phyloP scores from a whole-genome alignment of 495 filamentous ascomycete species.

The Oidiodendron maius region DNA sequence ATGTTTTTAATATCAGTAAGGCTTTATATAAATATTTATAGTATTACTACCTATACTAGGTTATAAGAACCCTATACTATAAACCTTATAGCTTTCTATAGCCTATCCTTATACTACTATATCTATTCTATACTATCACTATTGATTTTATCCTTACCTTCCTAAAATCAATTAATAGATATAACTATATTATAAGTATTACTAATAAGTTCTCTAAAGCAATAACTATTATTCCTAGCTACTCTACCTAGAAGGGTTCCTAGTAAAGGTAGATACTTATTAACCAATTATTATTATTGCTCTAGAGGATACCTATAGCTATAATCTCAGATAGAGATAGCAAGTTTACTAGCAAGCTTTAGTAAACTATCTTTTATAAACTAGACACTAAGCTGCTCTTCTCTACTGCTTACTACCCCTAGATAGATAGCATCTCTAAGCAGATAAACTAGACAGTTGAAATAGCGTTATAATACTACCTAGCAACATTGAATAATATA shows the following conservation, averaged over 20 bases:
- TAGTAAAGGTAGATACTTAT: neutral
- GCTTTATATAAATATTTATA: neutral
- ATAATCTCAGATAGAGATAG: neutral
- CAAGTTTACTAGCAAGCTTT: neutral
- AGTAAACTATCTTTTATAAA: neutral
- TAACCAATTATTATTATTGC: neutral
- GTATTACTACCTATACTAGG: no score
- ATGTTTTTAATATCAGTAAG: neutral
- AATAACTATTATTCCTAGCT: neutral
- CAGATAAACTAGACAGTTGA: neutral
- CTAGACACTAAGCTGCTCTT: no score
- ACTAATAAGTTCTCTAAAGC: no score
- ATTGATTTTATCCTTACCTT: neutral
- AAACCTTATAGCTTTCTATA: no score
- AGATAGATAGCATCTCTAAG: neutral
- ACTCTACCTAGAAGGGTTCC: neutral
- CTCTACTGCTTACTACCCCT: no score
- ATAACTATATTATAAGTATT: no score
- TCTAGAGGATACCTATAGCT: neutral
- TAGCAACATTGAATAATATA: neutral
- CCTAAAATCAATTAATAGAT: no score
- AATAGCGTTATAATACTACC: neutral
- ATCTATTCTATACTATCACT: neutral
- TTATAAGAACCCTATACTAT: no score
- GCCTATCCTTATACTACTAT: neutral